Conservation (phyloP, 164 flowering plant genomes). For the Kingdonia uniflora region DNA sequence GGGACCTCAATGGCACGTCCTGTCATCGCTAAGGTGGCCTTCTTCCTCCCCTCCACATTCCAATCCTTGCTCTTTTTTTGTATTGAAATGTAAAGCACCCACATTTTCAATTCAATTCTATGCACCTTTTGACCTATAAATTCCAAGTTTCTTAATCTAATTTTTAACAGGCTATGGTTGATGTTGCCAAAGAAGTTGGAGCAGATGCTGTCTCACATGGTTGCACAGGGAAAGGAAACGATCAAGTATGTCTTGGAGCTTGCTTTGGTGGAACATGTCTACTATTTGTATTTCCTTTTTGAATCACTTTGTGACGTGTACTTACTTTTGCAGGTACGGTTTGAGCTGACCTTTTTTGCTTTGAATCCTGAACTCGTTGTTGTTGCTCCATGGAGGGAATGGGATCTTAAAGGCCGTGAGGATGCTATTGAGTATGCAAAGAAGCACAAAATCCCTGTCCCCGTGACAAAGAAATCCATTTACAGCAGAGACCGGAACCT, state of each 20-base stretch:
- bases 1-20: conserved; percentile 99
- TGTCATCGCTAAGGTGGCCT: conserved; percentile 82
- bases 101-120: no score
- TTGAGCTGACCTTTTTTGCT: conserved; percentile 91
- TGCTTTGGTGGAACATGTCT: background rate
- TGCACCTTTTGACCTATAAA: no score
- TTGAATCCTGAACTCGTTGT: conserved; percentile 86
- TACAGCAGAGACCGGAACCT: conserved; percentile 93
- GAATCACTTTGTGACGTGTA: background rate
- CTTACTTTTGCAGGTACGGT: conserved; percentile 64
- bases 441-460: conserved; percentile 90
- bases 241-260: conserved; percentile 44
- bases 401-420: conserved; percentile 91
- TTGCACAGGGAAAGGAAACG: conserved; percentile 98
- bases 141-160: no score
- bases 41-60: no score
- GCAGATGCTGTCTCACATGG: conserved; percentile 99
- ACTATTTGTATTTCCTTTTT: conserved; percentile 3
- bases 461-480: conserved; percentile 92
- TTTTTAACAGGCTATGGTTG: conserved; percentile 74
- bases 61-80: no score
- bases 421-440: conserved; percentile 97
- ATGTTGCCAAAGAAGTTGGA: conserved; percentile 92
- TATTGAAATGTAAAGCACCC: no score
- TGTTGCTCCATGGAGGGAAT: conserved; percentile 98